These are phyloP conservation scores for Trametes hirsuta DNA, from an alignment of 1,284 basidiomycete genomes.

Conservation along the genomic window DNA sequence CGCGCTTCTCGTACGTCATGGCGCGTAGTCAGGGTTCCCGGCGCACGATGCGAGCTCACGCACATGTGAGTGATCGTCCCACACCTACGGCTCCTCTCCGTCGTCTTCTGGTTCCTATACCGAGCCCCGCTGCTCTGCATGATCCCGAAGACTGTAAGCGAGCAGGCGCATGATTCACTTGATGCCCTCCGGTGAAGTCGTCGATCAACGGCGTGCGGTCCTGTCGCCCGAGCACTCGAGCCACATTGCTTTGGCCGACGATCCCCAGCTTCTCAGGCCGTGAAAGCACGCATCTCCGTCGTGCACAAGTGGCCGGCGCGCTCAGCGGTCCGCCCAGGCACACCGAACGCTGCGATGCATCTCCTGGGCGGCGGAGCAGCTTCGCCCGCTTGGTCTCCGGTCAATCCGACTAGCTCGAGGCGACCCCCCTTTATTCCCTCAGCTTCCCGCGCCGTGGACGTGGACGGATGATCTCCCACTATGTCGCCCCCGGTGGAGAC, in stretches of 20 bases:
- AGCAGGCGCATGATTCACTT: conserved; percentile 8
- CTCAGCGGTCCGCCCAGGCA: conserved; percentile 14
- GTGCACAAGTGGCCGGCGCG: neutral
- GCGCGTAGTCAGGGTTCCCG: neutral
- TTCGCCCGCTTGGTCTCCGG: conserved; percentile 1
- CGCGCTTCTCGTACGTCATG: conserved; percentile 15
- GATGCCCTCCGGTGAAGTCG: neutral
- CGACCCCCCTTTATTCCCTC: conserved; percentile 11
- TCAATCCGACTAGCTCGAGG: conserved; percentile 14
- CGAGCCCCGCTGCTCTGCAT: conserved; percentile 4
- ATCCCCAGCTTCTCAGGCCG: neutral
- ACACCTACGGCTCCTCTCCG: conserved; percentile 7
- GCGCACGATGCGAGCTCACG: conserved; percentile 4
- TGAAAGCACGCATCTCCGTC: conserved; percentile 5
- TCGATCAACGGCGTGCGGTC: conserved; percentile 1
- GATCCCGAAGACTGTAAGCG: neutral
- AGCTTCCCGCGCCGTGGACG: conserved; percentile 5
- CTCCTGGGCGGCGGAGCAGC: conserved; percentile 5
- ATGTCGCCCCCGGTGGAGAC: conserved; percentile 11
- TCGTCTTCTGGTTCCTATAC: conserved; percentile 16
- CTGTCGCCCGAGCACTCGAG: neutral
- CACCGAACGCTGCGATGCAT: neutral
- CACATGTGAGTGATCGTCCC: conserved; percentile 14
- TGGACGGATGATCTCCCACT: conserved; percentile 10
- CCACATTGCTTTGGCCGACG: neutral